phyloP scores from a whole-genome alignment of 768 basidiomycete species.

The Suillus clintonianus region DNA sequence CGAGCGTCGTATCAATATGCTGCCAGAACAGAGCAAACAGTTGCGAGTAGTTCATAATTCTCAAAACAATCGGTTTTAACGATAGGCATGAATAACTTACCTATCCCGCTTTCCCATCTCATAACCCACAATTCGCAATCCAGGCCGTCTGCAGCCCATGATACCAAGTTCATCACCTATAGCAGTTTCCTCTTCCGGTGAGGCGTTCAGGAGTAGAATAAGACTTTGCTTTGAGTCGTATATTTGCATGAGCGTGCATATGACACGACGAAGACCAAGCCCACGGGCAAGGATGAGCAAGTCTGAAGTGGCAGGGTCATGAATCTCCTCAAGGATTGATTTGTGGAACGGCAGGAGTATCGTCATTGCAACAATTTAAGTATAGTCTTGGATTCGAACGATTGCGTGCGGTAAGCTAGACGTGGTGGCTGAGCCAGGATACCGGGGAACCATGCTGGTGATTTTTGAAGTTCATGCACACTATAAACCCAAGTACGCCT shows the following conservation, averaged over 20 bases:
- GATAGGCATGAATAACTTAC: constrained; percentile 40
- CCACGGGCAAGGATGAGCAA: constrained; percentile 85
- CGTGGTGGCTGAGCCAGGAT: neutral
- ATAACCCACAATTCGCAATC: constrained; percentile 78
- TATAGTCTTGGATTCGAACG: neutral
- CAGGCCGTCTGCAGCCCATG: constrained; percentile 88
- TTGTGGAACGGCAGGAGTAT: constrained; percentile 66
- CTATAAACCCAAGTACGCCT: too few relatives aligned
- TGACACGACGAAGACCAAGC: constrained; percentile 78
- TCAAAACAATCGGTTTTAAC: neutral
- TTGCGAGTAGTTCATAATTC: neutral
- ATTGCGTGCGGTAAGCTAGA: neutral
- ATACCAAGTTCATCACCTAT: constrained; percentile 92
- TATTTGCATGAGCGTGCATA: constrained; percentile 89
- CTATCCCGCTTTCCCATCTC: constrained; percentile 81
- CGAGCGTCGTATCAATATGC: constrained; percentile 3
- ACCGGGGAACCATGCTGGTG: neutral
- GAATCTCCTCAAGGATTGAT: constrained; percentile 63
- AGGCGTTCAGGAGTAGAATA: constrained; percentile 82
- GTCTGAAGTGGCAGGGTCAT: constrained; percentile 75
- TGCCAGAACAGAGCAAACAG: neutral
- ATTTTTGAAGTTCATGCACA: too few relatives aligned
- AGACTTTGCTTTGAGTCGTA: constrained; percentile 87
- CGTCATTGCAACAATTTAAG: neutral
- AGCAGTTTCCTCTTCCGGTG: constrained; percentile 84